Base-by-base conservation (phyloP, 2,329 filamentous ascomycete species). In the Tricladium varicosporioides region DNA sequence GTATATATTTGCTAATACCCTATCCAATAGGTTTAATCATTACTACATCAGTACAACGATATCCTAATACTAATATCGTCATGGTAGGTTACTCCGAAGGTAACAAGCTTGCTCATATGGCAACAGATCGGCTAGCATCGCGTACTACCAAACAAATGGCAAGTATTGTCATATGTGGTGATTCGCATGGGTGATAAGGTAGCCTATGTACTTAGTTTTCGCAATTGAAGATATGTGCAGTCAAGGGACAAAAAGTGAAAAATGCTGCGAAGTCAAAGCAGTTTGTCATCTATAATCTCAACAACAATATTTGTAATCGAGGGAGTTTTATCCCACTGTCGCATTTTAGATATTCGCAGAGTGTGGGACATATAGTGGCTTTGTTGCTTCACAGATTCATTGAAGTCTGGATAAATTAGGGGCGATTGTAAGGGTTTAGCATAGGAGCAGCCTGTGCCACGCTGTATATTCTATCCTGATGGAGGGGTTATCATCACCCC, bases 1-100 rank as follows among this genome's bases (percentile, higher is more conserved):
- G 13, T 36, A 36, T 8, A 7, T 13, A 36, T 80, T 79, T 60
- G 64, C 79, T 8, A 71, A 69, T 11, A 8, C 76, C 75, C 54
- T 64, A 66, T 54, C 71, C 70, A 54, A 78, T 80, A 56, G 62
- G 58, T 2, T 22, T 50, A 5, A 40, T 66, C 33, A 56, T 64
- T 13, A 40, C 42, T 8, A 46, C 57, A 36, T 54, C 61, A 5
- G 44, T 62, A 33, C 55, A 54, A 5, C n/a, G 60, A 18, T 66
- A 63, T 22, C 64, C 64, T 0, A 36, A 59, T 5, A 59, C 63
- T 1, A 62, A 63, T 31, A 42, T 66, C 13, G 58, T 61, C 5
- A 61, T 66, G 55, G 54, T 46, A 27, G 64, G 64, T 14, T 66
- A 66, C 48, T 58, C 54, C 56, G 60, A 65, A 45, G 61, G 63